phyloP scores from a whole-genome alignment of 495 filamentous ascomycete species.

The Xylaria flabelliformis region DNA sequence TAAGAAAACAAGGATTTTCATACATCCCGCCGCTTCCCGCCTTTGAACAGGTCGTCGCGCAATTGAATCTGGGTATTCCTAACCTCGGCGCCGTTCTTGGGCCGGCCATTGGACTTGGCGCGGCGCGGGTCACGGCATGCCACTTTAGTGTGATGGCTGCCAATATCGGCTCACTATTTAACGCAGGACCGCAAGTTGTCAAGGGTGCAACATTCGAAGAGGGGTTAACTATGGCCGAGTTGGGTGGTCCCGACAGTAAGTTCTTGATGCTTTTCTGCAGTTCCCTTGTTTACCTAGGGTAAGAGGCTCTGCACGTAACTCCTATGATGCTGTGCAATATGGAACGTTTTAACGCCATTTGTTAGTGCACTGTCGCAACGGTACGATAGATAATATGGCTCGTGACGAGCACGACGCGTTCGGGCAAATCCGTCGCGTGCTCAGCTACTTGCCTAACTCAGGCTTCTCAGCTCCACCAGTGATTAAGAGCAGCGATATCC shows the following conservation, averaged over 20 bases:
- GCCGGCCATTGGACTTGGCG: slow-evolving; percentile 68
- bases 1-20: slow-evolving; percentile 59
- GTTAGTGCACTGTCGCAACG: slow-evolving; percentile 67
- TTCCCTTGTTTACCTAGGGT: slow-evolving; percentile 56
- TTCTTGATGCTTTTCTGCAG: slow-evolving; percentile 34
- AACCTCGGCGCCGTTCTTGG: slow-evolving; percentile 68
- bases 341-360: background rate
- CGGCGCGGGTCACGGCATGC: slow-evolving; percentile 64
- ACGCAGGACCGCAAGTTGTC: slow-evolving; percentile 69
- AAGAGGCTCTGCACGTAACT: slow-evolving; percentile 22
- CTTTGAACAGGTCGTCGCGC: slow-evolving; percentile 57
- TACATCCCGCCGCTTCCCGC: slow-evolving; percentile 63
- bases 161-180: slow-evolving; percentile 66
- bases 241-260: slow-evolving; percentile 66
- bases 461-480: slow-evolving; percentile 60
- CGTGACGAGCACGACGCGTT: slow-evolving; percentile 65
- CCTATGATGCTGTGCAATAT: background rate
- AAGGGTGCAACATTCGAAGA: slow-evolving; percentile 65
- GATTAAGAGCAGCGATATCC: slow-evolving; percentile 53
- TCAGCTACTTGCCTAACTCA: slow-evolving; percentile 63
- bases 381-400: slow-evolving; percentile 69
- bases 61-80: slow-evolving; percentile 67
- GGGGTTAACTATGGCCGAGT: slow-evolving; percentile 58
- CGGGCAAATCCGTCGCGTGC: slow-evolving; percentile 62
- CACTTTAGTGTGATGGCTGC: slow-evolving; percentile 72